phyloP scores from a whole-genome alignment of 2,329 filamentous ascomycete genomes.

The Diaporthe sp. region DNA sequence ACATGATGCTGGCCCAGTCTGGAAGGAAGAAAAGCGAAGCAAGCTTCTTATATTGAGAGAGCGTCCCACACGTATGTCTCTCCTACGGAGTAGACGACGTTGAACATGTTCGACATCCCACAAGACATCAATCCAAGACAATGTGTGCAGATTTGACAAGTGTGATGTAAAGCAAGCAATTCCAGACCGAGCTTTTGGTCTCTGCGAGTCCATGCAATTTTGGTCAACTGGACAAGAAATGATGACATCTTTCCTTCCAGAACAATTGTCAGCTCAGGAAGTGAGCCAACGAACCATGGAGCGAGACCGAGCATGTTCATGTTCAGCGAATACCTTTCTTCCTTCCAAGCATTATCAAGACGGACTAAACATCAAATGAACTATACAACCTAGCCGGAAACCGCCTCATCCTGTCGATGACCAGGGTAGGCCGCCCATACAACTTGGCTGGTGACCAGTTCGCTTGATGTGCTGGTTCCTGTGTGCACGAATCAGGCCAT shows the following conservation, averaged over 20 bases:
- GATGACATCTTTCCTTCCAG: background rate
- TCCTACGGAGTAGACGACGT: background rate
- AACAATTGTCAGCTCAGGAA: background rate
- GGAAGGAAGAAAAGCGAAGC: background rate
- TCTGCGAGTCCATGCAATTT: background rate
- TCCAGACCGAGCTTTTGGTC: background rate
- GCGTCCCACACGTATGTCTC: background rate
- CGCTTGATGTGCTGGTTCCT: background rate
- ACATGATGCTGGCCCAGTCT: background rate
- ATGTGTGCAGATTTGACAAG: background rate
- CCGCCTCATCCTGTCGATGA: background rate
- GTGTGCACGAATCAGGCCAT: background rate
- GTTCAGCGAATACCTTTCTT: background rate
- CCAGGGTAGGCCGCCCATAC: background rate
- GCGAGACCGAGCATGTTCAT: background rate
- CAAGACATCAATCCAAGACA: constrained; percentile 15
- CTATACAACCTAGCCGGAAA: no score
- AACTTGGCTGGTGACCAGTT: background rate
- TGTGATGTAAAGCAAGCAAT: background rate
- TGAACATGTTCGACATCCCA: constrained; percentile 6
- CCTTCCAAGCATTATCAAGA: background rate
- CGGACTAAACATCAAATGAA: background rate
- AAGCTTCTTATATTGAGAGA: background rate
- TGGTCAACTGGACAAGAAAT: background rate
- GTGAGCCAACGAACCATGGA: background rate